Evolutionary conservation across 306 rosid species (phyloP).

Genomic region (Vigna trinervia): DNA sequence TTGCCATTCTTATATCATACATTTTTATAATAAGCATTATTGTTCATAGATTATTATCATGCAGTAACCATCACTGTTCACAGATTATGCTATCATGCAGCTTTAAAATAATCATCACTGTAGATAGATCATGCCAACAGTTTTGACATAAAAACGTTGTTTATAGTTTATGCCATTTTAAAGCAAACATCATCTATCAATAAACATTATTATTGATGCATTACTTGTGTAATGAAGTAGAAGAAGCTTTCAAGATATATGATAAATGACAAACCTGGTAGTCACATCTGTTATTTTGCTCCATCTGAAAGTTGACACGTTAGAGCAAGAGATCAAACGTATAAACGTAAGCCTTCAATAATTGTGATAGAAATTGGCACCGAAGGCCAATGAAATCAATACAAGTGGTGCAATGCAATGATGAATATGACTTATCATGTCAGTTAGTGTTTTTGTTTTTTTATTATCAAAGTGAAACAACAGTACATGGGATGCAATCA

Average conservation of each 20-base stretch:
- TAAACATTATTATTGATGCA: neutral
- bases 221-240: neutral
- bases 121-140: neutral
- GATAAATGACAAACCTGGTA: conserved; percentile 23
- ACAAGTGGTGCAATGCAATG: neutral
- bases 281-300: conserved; percentile 31
- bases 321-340: neutral
- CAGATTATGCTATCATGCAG: neutral
- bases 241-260: neutral
- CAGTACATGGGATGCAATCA: neutral
- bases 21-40: neutral
- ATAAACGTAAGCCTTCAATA: neutral
- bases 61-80: neutral
- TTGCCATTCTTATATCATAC: neutral
- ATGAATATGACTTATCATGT: conserved; percentile 9
- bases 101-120: neutral
- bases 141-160: neutral
- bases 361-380: neutral
- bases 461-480: neutral
- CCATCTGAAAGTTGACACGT: conserved; percentile 37
- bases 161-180: neutral
- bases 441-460: neutral
- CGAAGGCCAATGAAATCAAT: neutral
- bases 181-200: neutral
- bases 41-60: no score